These are phyloP conservation scores for Lavandula angustifolia DNA, from an alignment of 257 asterid species.

Conservation along the genomic window DNA sequence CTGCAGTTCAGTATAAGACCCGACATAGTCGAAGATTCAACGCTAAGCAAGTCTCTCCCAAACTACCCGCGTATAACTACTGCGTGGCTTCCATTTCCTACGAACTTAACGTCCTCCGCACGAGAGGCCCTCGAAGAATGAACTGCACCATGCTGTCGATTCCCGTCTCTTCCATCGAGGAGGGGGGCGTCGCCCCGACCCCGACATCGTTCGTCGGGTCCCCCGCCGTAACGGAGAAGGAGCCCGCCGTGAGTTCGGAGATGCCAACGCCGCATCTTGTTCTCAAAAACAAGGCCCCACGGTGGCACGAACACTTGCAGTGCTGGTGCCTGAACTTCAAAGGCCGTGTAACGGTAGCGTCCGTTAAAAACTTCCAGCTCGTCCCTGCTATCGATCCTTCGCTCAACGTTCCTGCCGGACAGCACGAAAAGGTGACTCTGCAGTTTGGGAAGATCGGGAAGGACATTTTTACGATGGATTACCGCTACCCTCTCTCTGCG, in stretches of 20 bases:
- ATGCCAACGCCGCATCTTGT: conserved; percentile 38
- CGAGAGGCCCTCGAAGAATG: conserved; percentile 95
- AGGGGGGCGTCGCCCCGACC: conserved; percentile 88
- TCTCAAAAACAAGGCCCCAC: conserved; percentile 80
- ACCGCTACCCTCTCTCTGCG: no score
- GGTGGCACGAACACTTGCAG: conserved; percentile 96
- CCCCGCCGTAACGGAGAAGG: conserved; percentile 40
- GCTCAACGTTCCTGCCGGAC: conserved; percentile 56
- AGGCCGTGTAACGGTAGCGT: conserved; percentile 97
- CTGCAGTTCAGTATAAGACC: conserved; percentile 41
- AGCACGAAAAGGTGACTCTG: conserved; percentile 78
- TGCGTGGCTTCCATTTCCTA: conserved; percentile 60
- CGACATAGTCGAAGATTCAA: conserved; percentile 68
- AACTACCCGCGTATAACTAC: conserved; percentile 73
- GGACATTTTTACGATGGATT: conserved; percentile 68
- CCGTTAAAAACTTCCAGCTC: conserved; percentile 92
- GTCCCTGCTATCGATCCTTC: conserved; percentile 77
- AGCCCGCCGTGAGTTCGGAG: conserved; percentile 32
- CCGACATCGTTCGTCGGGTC: conserved; percentile 64
- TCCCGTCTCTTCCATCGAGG: conserved; percentile 74
- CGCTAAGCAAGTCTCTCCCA: conserved; percentile 76
- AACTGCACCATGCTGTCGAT: conserved; percentile 71
- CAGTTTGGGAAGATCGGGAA: conserved; percentile 96
- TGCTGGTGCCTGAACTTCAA: conserved; percentile 95
- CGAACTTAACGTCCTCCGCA: conserved; percentile 87